These are phyloP conservation scores for Akebia trifoliata DNA, from an alignment of 164 flowering plant genomes.

Conservation along the genomic window DNA sequence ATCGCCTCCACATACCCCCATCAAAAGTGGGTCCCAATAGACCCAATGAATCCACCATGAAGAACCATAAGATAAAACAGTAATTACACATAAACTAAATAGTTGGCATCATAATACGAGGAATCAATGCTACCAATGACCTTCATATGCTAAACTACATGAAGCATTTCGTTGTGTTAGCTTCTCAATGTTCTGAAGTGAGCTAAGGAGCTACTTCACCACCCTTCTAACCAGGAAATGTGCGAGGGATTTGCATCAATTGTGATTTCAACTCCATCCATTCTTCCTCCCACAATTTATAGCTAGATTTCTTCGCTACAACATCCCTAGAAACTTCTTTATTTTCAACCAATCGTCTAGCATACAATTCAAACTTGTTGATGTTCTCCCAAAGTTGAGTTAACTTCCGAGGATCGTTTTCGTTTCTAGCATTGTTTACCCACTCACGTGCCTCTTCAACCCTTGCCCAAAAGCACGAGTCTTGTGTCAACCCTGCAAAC, in stretches of 20 bases:
- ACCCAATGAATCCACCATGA: too few species aligned
- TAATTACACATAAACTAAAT: too few species aligned
- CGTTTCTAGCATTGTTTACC: conserved; percentile 27
- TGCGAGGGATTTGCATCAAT: conserved; percentile 18
- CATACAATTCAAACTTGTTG: conserved; percentile 43
- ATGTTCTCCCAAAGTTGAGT: conserved; percentile 35
- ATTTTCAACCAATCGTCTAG: conserved; percentile 37
- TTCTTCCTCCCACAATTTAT: conserved; percentile 41
- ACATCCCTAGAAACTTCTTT: conserved; percentile 77
- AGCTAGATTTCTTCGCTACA: conserved; percentile 60
- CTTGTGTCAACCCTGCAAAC: conserved; percentile 68
- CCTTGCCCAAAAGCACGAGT: conserved; percentile 80
- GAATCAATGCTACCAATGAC: background rate
- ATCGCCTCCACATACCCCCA: too few species aligned
- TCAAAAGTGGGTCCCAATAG: too few species aligned
- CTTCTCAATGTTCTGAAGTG: too few species aligned
- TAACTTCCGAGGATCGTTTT: conserved; percentile 23
- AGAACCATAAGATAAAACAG: too few species aligned
- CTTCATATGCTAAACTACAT: too few species aligned
- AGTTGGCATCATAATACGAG: background rate
- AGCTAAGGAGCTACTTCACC: conserved; percentile 5
- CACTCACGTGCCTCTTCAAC: conserved; percentile 72
- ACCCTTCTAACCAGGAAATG: conserved; percentile 16
- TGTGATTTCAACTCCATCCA: conserved; percentile 29
- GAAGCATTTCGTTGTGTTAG: too few species aligned